Percentiles rank a stretch among this genome's conserved stretches.
phyloP scores from a whole-genome alignment of 1,139 yeast genomes.

The Saccharomyces hybrid region DNA sequence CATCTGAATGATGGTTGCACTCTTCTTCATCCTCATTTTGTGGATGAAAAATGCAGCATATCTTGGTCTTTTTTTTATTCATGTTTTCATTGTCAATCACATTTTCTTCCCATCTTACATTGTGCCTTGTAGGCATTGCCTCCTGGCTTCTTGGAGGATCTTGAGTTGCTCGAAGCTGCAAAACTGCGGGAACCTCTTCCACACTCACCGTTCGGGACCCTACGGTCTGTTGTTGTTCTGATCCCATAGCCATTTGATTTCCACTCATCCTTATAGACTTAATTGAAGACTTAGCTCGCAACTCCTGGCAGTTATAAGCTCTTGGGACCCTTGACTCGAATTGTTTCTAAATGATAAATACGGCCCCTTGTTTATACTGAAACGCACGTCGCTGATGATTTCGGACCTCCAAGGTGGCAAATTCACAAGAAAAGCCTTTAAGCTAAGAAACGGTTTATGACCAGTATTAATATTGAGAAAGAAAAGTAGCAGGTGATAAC shows the following conservation, averaged over 20 bases:
- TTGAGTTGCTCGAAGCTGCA: constrained; percentile 20
- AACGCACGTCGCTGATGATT: not conserved
- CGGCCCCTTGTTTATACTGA: not conserved
- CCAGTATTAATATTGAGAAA: not conserved
- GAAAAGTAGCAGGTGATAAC: not conserved
- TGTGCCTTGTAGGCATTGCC: constrained; percentile 29
- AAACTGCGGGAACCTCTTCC: constrained; percentile 14
- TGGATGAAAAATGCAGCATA: constrained; percentile 91
- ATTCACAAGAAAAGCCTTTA: not conserved
- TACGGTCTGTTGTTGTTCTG: constrained; percentile 5
- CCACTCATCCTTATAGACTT: constrained; percentile 1
- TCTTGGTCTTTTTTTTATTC: constrained; percentile 81
- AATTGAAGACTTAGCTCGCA: not conserved
- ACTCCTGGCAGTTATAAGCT: not conserved
- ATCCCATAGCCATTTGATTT: constrained; percentile 3
- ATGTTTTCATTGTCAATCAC: constrained; percentile 84
- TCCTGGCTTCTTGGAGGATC: not conserved
- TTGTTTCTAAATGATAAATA: not conserved
- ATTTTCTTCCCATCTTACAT: constrained; percentile 77
- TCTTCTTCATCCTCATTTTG: constrained; percentile 61
- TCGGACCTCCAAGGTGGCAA: constrained; percentile 2
- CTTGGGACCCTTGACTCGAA: not conserved
- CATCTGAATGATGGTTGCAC: constrained; percentile 33
- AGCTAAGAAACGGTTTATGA: not conserved
- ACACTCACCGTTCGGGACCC: constrained; percentile 20